Base-by-base conservation (phyloP, 257 asterid genomes). In the Nicotiana paniculata region DNA sequence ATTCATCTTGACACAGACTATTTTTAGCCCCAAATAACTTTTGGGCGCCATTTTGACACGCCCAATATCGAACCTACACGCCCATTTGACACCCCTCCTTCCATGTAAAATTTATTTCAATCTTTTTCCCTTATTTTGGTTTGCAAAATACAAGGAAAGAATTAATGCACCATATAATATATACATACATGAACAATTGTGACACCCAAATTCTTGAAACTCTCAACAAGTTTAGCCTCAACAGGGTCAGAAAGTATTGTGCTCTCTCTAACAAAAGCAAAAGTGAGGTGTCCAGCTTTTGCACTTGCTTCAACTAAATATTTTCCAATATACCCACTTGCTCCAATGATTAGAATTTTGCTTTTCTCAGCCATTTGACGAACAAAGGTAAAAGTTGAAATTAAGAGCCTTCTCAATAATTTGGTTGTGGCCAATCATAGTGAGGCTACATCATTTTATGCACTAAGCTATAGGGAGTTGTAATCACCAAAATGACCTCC, bases 341-440 rank as follows among this genome's bases (percentile, higher is more conserved):
- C 99, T 18, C 99, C 99, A 30, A 95, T 92, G 59, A 95, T 84
- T 89, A 95, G 54, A 84, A 95, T 86, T 92, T 92, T 93, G 93
- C 95, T 93, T 62, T 90, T 92, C 67, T 87, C 92, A 0, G 88
- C 97, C 97, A 92, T 93, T 83, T 85, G 61, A 13, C 1, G 61
- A 26, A 1, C 6, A 15, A 74, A 26, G 3, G 16, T 26, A 15
- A 15, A 74, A 51, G 5, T 51, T 74, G 37, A 26, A 51, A 74
- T 39, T 9, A 39, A 9, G 63, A 48, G 3, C 43, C 28, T 51
- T 43, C 35, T 48, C 39, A 48, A 74, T 62, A 51, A 74, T 26
- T 74, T 26, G 13, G 43, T 15, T 74, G 63, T 51, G 62, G 79
- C 9, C 9, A 26, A 74, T 0, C 1, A 48, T 74, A 37, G 4